Evolutionary conservation across 2,329 filamentous ascomycete genomes (phyloP).

Genomic region (Fusarium tricinctum): DNA sequence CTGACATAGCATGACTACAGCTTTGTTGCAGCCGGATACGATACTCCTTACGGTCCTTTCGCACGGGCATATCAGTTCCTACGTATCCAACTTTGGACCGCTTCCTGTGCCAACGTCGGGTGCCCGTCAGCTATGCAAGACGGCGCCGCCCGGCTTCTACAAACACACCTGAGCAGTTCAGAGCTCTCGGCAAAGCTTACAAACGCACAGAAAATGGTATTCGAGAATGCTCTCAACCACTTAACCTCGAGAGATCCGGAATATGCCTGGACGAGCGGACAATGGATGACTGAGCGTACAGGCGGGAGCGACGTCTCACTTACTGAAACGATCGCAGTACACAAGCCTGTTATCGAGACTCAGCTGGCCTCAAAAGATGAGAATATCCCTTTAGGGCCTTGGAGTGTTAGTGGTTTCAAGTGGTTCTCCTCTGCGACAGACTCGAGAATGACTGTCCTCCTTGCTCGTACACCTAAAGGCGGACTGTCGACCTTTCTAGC

Average conservation of each 20-base stretch:
- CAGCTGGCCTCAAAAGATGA: constrained; percentile 40
- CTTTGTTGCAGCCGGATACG: constrained; percentile 72
- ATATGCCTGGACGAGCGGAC: constrained; percentile 77
- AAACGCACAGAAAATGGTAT: constrained; percentile 57
- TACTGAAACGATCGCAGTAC: constrained; percentile 73
- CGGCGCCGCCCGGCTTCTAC: constrained; percentile 68
- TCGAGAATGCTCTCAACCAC: constrained; percentile 66
- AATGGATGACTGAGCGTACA: constrained; percentile 82
- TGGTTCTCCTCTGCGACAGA: constrained; percentile 61
- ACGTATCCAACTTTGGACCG: constrained; percentile 69
- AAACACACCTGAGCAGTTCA: constrained; percentile 57
- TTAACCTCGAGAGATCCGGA: constrained; percentile 65
- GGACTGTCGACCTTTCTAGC: constrained; percentile 67
- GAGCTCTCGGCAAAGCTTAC: constrained; percentile 49
- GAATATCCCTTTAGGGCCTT: constrained; percentile 65
- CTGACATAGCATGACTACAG: constrained; percentile 46
- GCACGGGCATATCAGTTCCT: constrained; percentile 72
- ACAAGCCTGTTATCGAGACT: constrained; percentile 19
- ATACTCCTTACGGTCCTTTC: constrained; percentile 64
- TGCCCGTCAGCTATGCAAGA: constrained; percentile 78
- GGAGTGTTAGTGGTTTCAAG: constrained; percentile 76
- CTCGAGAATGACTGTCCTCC: constrained; percentile 68
- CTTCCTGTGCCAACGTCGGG: constrained; percentile 71
- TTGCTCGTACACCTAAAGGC: constrained; percentile 67
- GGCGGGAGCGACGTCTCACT: constrained; percentile 78